These are phyloP conservation scores for Pilobolus umbonatus DNA, from an alignment of 192 early-diverging fungal species.

Conservation along the genomic window DNA sequence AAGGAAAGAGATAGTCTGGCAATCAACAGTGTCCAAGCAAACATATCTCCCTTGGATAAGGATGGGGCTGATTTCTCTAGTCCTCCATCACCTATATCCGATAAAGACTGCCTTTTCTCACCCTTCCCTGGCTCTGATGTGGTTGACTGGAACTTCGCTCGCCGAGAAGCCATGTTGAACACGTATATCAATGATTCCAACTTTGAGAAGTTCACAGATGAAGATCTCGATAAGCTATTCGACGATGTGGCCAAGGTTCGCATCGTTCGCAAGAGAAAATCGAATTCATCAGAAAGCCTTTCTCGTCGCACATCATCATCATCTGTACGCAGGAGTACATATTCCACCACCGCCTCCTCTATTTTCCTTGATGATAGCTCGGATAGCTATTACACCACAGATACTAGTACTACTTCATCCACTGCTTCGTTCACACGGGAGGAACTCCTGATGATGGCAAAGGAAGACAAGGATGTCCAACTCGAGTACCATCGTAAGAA, in stretches of 20 bases:
- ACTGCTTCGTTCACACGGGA: conserved; percentile 1
- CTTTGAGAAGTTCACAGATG: conserved; percentile 46
- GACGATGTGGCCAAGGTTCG: conserved; percentile 56
- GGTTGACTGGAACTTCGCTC: conserved; percentile 75
- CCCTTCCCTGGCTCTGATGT: conserved; percentile 34
- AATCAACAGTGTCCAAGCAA: not conserved
- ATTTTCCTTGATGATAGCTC: conserved; percentile 2
- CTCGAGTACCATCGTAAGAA: conserved; percentile 45
- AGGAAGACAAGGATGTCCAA: conserved; percentile 48
- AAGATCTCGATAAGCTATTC: conserved; percentile 49
- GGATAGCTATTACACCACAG: conserved; percentile 12
- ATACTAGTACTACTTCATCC: conserved; percentile 7
- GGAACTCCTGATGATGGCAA: conserved; percentile 30
- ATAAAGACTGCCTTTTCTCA: not conserved
- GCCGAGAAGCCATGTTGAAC: conserved; percentile 60
- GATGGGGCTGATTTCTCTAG: not conserved
- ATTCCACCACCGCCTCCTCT: conserved; percentile 8
- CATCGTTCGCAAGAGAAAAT: conserved; percentile 20
- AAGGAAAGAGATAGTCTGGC: conserved; percentile 42
- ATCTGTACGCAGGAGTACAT: conserved; percentile 12
- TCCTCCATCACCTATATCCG: conserved; percentile 9
- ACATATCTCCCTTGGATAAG: not conserved
- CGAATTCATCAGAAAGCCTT: conserved; percentile 12
- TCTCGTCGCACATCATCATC: conserved; percentile 18
- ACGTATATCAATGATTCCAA: conserved; percentile 35